Base-by-base conservation (phyloP, 257 asterid species). In the Ajuga chamaepitys region DNA sequence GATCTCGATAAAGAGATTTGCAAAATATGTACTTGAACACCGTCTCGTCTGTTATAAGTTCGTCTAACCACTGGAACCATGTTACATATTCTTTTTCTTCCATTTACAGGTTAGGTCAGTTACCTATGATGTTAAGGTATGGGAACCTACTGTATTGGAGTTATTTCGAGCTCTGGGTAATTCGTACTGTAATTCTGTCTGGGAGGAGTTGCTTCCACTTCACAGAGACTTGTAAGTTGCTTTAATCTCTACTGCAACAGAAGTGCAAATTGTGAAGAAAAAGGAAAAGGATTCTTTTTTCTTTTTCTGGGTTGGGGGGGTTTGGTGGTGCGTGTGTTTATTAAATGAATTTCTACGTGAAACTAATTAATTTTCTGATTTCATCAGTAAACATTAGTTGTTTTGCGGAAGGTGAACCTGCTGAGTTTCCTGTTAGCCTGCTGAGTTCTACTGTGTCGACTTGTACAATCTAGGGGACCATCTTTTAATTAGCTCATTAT, bases 111-210 rank as follows among this genome's bases (percentile, higher is more conserved):
- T 93, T 64, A 82, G 99, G 80, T 93, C 99, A 21, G 86, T 93
- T 72, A 93, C 85, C 22, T 82, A 89, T 48, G 99, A 93, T 53
- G 97, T 93, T 73, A 93, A 75, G 77, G 99, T 93, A 69, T 93
- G 99, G 99, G 97, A 93, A 62, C 92, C 95, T 16, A 71, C 90
- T 38, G 84, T 93, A 50, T 74, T 93, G 91, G 90, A 85, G 53
- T 75, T 93, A 54, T 89, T 89, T 77, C 84, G 74, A 70, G 81
- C 85, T 32, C 81, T 93, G 76, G 99, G 99, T 56, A 93, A 93
- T 81, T 69, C 79, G 4, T 89, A 80, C 77, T 86, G 95, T 65
- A 89, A 87, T 83, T 93, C 97, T 62, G 55, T 93, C 71, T 93
- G 99, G 99, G 99, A 93, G 85, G 91, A 83, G 78, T 69, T 78